phyloP scores from a whole-genome alignment of 2,329 filamentous ascomycete genomes.

The Diaporthe amygdali region DNA sequence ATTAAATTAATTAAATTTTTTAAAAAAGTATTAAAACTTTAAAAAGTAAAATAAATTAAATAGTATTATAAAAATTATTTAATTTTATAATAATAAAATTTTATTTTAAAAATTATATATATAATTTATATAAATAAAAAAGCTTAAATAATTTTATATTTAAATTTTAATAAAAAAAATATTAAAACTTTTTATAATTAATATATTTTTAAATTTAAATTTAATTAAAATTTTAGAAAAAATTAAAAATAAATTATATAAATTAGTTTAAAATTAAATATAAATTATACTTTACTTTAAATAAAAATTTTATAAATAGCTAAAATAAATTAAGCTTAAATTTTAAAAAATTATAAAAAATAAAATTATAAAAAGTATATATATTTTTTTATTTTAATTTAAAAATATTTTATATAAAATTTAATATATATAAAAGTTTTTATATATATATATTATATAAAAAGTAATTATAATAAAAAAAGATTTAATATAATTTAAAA shows the following conservation, averaged over 20 bases:
- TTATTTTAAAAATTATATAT: not conserved
- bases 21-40: not conserved
- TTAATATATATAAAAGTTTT: not conserved
- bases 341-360: not conserved
- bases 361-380: not conserved
- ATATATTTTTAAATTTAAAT: not conserved
- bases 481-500: not conserved
- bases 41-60: not conserved
- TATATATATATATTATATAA: not conserved
- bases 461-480: not conserved
- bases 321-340: not conserved
- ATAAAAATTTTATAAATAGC: not conserved
- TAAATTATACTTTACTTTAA: not conserved
- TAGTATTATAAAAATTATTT: not conserved
- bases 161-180: not conserved
- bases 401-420: not conserved
- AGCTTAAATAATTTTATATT: not conserved
- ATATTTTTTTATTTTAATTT: not conserved
- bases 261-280: too few species aligned
- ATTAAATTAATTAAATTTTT: not conserved
- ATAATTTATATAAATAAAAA: not conserved
- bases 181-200: not conserved
- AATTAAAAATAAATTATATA: not conserved
- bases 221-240: not conserved
- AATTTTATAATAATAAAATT: not conserved